A percentile compares a stretch with the other conserved stretches of the same genome.
These are phyloP conservation scores for Candida anutae DNA, from an alignment of 1,139 yeast genomes.

Conservation along the genomic window DNA sequence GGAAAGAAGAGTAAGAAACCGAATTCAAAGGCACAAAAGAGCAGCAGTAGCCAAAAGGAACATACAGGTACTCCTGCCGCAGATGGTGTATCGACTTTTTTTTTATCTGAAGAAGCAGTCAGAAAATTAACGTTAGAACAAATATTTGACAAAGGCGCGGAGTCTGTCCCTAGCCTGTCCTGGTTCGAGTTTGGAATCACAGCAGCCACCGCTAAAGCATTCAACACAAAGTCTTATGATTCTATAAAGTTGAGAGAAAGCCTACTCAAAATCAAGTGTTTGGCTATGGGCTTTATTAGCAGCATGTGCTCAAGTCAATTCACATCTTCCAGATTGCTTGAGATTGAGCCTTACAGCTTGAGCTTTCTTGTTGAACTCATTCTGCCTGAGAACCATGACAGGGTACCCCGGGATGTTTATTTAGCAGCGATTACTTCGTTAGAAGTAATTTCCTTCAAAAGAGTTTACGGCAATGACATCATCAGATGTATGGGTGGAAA, in stretches of 20 bases:
- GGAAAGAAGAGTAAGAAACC: slow-evolving; percentile 2
- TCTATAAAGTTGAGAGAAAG: slow-evolving; percentile 49
- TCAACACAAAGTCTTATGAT: slow-evolving; percentile 49
- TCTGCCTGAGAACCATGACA: slow-evolving; percentile 45
- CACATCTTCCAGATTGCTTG: slow-evolving; percentile 60
- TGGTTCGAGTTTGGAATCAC: slow-evolving; percentile 61
- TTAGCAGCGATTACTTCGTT: slow-evolving; percentile 60
- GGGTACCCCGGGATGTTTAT: slow-evolving; percentile 44
- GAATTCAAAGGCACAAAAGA: slow-evolving; percentile 1
- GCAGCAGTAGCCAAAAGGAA: not conserved
- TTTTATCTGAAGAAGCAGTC: slow-evolving; percentile 41
- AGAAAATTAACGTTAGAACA: slow-evolving; percentile 50
- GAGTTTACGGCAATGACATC: slow-evolving; percentile 70
- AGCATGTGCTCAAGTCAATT: slow-evolving; percentile 46
- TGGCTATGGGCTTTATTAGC: slow-evolving; percentile 51
- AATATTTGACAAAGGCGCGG: slow-evolving; percentile 54
- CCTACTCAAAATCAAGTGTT: slow-evolving; percentile 56
- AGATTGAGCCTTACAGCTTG: slow-evolving; percentile 68
- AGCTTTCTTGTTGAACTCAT: slow-evolving; percentile 65
- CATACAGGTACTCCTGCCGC: slow-evolving; percentile 6
- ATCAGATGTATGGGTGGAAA: slow-evolving; percentile 83
- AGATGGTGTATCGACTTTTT: slow-evolving; percentile 43
- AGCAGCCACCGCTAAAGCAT: slow-evolving; percentile 66
- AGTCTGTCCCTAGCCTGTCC: slow-evolving; percentile 50
- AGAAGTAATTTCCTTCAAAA: slow-evolving; percentile 62